Percentiles rank a stretch among this genome's conserved stretches.
Conservation (phyloP, 2,329 filamentous ascomycete species). For the Xylaria sp. region DNA sequence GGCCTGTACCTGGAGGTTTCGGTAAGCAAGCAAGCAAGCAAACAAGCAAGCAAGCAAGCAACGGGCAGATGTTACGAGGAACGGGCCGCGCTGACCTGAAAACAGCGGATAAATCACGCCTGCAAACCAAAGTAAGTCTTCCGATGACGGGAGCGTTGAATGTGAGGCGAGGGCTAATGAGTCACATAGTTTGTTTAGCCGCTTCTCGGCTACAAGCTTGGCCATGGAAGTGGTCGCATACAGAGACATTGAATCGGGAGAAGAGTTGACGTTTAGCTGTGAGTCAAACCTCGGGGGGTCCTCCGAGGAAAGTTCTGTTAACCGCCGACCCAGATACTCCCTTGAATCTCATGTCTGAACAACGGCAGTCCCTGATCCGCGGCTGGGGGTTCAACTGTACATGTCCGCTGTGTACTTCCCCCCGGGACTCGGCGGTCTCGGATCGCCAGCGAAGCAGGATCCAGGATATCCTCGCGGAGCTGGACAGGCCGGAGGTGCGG, state of each 20-base stretch:
- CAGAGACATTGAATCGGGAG: slow-evolving; percentile 38
- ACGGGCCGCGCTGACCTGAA: not conserved
- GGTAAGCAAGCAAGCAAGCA: no score
- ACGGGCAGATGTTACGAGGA: not conserved
- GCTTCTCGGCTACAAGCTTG: slow-evolving; percentile 37
- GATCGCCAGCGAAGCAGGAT: slow-evolving; percentile 29
- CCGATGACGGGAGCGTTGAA: not conserved
- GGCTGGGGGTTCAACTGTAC: slow-evolving; percentile 37
- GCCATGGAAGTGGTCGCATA: slow-evolving; percentile 40
- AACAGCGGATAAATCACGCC: slow-evolving; percentile 42
- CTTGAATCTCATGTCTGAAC: slow-evolving; percentile 30
- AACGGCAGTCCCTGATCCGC: slow-evolving; percentile 27
- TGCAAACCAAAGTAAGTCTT: slow-evolving; percentile 41
- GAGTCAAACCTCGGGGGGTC: slow-evolving; percentile 3
- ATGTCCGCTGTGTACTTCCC: slow-evolving; percentile 30
- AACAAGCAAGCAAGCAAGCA: no score
- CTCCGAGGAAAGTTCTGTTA: slow-evolving; percentile 4
- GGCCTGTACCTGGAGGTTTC: slow-evolving; percentile 40
- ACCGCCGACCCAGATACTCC: slow-evolving; percentile 26
- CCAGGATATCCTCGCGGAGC: slow-evolving; percentile 25
- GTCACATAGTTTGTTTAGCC: slow-evolving; percentile 36
- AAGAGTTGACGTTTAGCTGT: slow-evolving; percentile 44
- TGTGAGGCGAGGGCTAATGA: not conserved
- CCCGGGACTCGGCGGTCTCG: slow-evolving; percentile 19
- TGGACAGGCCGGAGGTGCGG: slow-evolving; percentile 21